phyloP scores from a whole-genome alignment of 257 asterid genomes.

The Solanum pimpinellifolium region DNA sequence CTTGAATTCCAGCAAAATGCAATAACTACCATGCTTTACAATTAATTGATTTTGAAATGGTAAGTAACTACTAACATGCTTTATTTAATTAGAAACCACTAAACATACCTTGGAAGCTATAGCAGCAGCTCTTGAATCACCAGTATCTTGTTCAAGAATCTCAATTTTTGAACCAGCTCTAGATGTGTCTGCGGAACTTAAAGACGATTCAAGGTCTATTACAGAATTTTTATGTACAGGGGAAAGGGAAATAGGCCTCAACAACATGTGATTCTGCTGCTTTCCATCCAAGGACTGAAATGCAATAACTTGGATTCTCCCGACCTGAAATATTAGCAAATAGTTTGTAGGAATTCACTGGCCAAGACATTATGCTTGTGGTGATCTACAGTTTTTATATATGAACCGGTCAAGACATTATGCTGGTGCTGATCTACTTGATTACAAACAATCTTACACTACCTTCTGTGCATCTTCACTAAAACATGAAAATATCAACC shows the following conservation, averaged over 20 bases:
- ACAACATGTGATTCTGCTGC: slow-evolving; percentile 53
- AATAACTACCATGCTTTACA: not conserved
- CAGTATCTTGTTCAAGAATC: slow-evolving; percentile 56
- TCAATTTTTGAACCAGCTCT: slow-evolving; percentile 33
- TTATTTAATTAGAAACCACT: not conserved
- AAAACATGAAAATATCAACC: slow-evolving; percentile 94
- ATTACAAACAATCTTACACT: not conserved
- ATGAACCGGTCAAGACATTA: not conserved
- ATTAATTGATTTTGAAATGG: not conserved
- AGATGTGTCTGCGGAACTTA: slow-evolving; percentile 53
- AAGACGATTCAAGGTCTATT: slow-evolving; percentile 57
- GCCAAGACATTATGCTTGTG: not conserved
- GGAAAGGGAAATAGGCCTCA: slow-evolving; percentile 54
- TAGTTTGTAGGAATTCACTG: not conserved
- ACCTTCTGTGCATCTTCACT: slow-evolving; percentile 99
- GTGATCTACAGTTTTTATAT: not conserved
- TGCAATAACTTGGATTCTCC: slow-evolving; percentile 91
- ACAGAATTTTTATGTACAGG: slow-evolving; percentile 41
- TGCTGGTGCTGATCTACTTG: not conserved
- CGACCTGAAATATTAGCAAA: slow-evolving; percentile 44
- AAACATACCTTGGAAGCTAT: slow-evolving; percentile 47
- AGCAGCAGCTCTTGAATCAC: slow-evolving; percentile 44
- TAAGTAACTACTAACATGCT: not conserved
- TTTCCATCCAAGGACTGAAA: slow-evolving; percentile 97
- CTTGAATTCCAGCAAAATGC: not conserved